Evolutionary conservation across 2,329 filamentous ascomycete species (phyloP).

Genomic region (Cadophora malorum): DNA sequence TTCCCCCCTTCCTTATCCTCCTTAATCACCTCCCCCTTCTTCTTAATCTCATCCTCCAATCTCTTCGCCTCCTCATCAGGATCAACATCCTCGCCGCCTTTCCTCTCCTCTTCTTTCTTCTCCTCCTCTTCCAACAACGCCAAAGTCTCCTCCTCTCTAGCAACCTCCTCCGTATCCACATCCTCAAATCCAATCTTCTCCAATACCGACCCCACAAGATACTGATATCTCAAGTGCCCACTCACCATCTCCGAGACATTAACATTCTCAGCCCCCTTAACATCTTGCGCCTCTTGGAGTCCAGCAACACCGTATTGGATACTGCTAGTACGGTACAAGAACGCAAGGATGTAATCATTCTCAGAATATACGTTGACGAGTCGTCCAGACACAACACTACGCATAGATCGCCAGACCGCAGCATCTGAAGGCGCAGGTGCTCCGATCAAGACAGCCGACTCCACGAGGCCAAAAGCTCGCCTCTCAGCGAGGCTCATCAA

Average conservation of each 20-base stretch:
- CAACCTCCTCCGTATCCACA: slow-evolving; percentile 52
- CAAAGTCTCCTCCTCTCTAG: slow-evolving; percentile 52
- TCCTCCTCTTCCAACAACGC: slow-evolving; percentile 51
- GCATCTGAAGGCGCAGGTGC: slow-evolving; percentile 76
- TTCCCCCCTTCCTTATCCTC: too few species aligned
- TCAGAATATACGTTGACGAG: slow-evolving; percentile 89
- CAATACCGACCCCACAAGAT: slow-evolving; percentile 70
- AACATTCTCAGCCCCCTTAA: slow-evolving; percentile 69
- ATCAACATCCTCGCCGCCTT: slow-evolving; percentile 37
- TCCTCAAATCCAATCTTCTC: slow-evolving; percentile 70
- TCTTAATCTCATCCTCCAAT: slow-evolving; percentile 42
- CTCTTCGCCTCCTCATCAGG: slow-evolving; percentile 45
- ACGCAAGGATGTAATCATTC: slow-evolving; percentile 86
- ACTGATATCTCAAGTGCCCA: slow-evolving; percentile 74
- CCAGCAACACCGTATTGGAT: slow-evolving; percentile 85
- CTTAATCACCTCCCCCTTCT: slow-evolving; percentile 32
- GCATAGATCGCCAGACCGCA: slow-evolving; percentile 76
- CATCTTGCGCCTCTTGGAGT: slow-evolving; percentile 72
- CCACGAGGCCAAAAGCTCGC: slow-evolving; percentile 81
- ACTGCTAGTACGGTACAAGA: slow-evolving; percentile 84
- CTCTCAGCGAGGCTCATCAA: slow-evolving; percentile 78
- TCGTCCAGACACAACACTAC: slow-evolving; percentile 79
- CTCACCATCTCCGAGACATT: slow-evolving; percentile 67
- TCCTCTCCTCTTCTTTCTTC: slow-evolving; percentile 47
- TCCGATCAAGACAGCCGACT: slow-evolving; percentile 83